phyloP scores from a whole-genome alignment of 116 monocot genomes.

The Dioscorea cayenensis region DNA sequence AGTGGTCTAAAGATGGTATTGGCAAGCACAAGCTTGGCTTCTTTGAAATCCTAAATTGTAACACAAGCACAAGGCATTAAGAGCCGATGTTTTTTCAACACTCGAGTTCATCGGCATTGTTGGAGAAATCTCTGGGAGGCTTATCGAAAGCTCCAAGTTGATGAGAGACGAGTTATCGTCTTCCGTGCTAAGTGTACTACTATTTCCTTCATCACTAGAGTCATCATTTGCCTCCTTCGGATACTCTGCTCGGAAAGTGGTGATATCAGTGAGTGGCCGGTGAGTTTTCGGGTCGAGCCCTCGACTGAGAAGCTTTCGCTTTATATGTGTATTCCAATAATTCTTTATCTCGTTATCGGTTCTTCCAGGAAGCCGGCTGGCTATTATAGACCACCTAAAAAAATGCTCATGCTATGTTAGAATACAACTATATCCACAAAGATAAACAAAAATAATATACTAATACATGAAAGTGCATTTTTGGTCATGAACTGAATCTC shows the following conservation, averaged over 20 bases:
- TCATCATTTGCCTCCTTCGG: neutral
- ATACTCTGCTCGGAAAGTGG: neutral
- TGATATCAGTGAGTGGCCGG: conserved; percentile 14
- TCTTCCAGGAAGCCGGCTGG: conserved; percentile 45
- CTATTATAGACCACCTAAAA: conserved; percentile 61
- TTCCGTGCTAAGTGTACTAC: neutral
- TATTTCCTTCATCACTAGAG: neutral
- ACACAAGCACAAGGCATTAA: conserved; percentile 34
- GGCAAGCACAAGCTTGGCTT: conserved; percentile 28
- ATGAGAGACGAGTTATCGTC: conserved; percentile 14
- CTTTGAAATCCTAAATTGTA: conserved; percentile 33
- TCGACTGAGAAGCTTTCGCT: conserved; percentile 47
- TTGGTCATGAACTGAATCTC: too few relatives aligned
- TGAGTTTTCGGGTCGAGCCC: conserved; percentile 55
- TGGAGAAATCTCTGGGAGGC: conserved; percentile 27
- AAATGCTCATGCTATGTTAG: neutral
- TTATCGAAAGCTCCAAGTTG: conserved; percentile 54
- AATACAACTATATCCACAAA: neutral
- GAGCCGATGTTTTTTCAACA: neutral
- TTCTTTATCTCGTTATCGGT: conserved; percentile 82
- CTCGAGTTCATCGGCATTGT: neutral
- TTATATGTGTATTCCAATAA: conserved; percentile 81
- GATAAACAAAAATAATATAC: neutral
- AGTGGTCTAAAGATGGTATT: conserved; percentile 12
- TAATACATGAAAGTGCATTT: too few relatives aligned